Base-by-base conservation (phyloP, 805 yeast genomes). In the Wickerhamiella kazuoi region DNA sequence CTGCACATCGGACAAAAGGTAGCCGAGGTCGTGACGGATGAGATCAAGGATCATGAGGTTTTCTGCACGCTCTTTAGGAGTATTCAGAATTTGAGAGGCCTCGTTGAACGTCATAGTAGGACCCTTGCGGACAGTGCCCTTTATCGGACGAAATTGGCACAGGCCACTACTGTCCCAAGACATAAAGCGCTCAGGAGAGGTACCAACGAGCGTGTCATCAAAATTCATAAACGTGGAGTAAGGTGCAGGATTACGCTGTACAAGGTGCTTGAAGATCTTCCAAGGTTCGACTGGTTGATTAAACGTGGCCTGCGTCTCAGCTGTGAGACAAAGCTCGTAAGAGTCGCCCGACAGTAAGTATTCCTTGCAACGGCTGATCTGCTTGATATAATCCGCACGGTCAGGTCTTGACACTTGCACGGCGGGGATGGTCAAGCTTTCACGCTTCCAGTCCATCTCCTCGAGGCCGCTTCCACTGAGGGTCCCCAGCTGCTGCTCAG, bases 21-120 rank as follows among this genome's bases (percentile, higher is more conserved):
- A 74, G 51, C 72, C 75, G 36, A 90, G 64, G 53, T 90, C 98
- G 58, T 93, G 95, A 41, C 99, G 70, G 35, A 90, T 93, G 42
- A 90, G 61, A 56, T 90, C 99, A 6, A 90, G 93, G 61, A 90
- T 90, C 98, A 90, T 90, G 42, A 90, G 62, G 48, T 90, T 90
- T 54, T 90, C 99, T 0, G 94, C 98, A 53, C 79, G 71, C 56
- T 90, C 99, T 55, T 90, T 90, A 3, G 93, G 90, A 1, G 93
- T 76, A 38, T 76, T 70, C 35, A 87, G 60, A 17, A 83, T 69
- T 30, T 57, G 55, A 3, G 72, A 63, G 0, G 95, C 97, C 26
- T 61, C 60, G 26, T 64, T 76, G 8, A 63, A 49, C 5, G 71
- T 65, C 61, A 79, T 65, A 0, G 59, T 68, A 0, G 66, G 60